Evolutionary conservation across 495 filamentous ascomycete species (phyloP), one percentile per base, ranked within the genome.

Genomic region (Coniosporium apollinis): DNA sequence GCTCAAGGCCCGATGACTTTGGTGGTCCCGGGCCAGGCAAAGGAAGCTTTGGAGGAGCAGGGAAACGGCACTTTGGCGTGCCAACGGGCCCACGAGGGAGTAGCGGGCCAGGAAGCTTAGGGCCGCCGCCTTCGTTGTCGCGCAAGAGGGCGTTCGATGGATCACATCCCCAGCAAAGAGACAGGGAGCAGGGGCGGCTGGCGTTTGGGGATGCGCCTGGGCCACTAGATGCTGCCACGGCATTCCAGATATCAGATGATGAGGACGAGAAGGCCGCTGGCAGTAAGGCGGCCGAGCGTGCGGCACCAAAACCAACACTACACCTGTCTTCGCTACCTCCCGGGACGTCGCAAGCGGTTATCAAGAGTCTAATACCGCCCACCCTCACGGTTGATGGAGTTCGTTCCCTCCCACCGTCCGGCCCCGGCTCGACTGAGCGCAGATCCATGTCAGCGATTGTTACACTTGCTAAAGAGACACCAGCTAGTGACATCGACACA

Each of bases 221-320:
- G 14, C 47, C 57, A 34, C 35, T 54, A 14, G 60, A 58, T 31
- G 48, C 62, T 6, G 57, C 56, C 10, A 49, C 62, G 11, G 67
- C 57, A 5, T 70, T 74, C 45, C 58, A 62, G 33, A 47, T 49
- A 4, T 63, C 57, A 5, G 65, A 69, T 30, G 64, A 72, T 41
- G 63, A 69, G 33, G 33, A 39, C 3, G 40, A 54, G n/a, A 54
- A 54, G 10, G 41, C 48, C 22, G 49, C 54, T 9, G 61, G 62
- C 39, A 38, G 54, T 30, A 64, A 60, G 36, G 67, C 72, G 9
- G 72, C 74, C 22, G 81, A 89, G 42, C 77, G 73, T 43, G 74
- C 76, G 24, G 72, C 73, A 36, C 73, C 87, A 11, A 87, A 82
- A 49, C 86, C 84, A n/a, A 92, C 85, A 0, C 50, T 96, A n/a